A percentile compares a stretch with the other conserved stretches of the same genome.
phyloP scores from a whole-genome alignment of 2,329 filamentous ascomycete genomes.

The Pseudocercospora cruenta region DNA sequence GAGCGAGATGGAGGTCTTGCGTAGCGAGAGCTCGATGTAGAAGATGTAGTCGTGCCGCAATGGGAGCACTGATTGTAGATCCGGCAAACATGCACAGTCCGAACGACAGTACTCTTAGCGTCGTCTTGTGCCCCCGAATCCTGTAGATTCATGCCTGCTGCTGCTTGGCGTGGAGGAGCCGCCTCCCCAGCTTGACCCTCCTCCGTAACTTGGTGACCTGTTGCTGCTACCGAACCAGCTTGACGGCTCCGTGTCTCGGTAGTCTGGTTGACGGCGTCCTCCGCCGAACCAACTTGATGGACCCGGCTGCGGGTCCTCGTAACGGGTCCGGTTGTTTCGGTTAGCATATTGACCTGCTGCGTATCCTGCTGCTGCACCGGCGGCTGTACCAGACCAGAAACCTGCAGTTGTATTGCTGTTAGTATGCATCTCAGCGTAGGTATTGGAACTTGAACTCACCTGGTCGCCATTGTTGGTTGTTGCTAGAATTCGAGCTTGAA shows the following conservation, averaged over 20 bases:
- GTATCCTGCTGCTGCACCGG: conserved; percentile 60
- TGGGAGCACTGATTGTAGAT: neutral
- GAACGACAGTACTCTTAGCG: conserved; percentile 11
- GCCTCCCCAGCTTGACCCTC: conserved; percentile 17
- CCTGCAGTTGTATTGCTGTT: conserved; percentile 49
- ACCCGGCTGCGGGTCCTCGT: conserved; percentile 40
- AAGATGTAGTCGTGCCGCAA: neutral
- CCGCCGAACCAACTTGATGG: conserved; percentile 36
- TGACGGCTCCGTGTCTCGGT: conserved; percentile 8
- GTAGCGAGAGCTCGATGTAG: neutral
- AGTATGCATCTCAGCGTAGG: neutral
- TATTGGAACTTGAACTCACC: neutral
- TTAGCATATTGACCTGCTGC: conserved; percentile 28
- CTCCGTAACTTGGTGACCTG: conserved; percentile 22
- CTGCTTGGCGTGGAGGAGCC: conserved; percentile 32
- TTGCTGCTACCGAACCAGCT: conserved; percentile 27
- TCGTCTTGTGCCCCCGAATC: conserved; percentile 41
- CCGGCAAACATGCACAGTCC: no score
- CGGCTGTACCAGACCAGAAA: conserved; percentile 72
- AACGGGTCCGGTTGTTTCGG: conserved; percentile 26
- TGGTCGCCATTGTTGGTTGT: conserved; percentile 2
- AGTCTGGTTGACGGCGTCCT: neutral
- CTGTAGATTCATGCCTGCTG: conserved; percentile 39
- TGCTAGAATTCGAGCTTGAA: conserved; percentile 6
- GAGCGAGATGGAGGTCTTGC: neutral